Percentiles rank a stretch among this genome's conserved stretches.
Evolutionary conservation across 2,329 filamentous ascomycete species (phyloP).

Genomic region (Aspergillus quadricinctus): DNA sequence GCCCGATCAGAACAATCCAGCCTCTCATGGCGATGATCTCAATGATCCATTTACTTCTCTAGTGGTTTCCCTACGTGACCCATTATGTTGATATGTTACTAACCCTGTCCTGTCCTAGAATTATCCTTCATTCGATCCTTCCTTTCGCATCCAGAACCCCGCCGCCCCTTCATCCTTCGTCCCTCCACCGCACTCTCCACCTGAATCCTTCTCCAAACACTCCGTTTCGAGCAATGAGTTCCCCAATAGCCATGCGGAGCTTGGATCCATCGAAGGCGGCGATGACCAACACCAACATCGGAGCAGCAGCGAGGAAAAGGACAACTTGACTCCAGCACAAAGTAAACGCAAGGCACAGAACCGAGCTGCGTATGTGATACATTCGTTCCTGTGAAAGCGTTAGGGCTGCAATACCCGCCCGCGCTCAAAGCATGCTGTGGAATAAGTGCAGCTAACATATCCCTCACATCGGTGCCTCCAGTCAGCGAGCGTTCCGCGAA

Average conservation of each 20-base stretch:
- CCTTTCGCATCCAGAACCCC: constrained; percentile 31
- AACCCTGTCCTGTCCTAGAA: constrained; percentile 17
- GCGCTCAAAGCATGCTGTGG: neutral
- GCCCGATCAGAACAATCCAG: constrained; percentile 36
- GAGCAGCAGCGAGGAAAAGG: constrained; percentile 53
- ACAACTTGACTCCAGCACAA: constrained; percentile 50
- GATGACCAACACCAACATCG: constrained; percentile 28
- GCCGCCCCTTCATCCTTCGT: constrained; percentile 26
- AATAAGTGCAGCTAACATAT: neutral
- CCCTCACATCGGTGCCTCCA: constrained; percentile 35
- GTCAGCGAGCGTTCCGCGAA: constrained; percentile 92
- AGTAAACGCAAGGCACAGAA: constrained; percentile 67
- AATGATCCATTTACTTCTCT: constrained; percentile 38
- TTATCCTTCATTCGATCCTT: constrained; percentile 35
- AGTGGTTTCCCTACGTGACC: constrained; percentile 8
- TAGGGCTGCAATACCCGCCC: neutral
- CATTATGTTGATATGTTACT: constrained; percentile 2
- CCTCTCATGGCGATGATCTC: constrained; percentile 42
- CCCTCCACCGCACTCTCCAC: constrained; percentile 32
- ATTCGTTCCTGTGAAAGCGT: neutral
- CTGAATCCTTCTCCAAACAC: constrained; percentile 32
- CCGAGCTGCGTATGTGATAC: constrained; percentile 60
- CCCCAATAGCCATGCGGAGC: constrained; percentile 17
- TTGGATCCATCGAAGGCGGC: constrained; percentile 26
- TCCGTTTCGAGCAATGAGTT: constrained; percentile 29